These are phyloP conservation scores for Gliomastix tumulicola DNA, from an alignment of 2,329 filamentous ascomycete species.

Conservation along the genomic window DNA sequence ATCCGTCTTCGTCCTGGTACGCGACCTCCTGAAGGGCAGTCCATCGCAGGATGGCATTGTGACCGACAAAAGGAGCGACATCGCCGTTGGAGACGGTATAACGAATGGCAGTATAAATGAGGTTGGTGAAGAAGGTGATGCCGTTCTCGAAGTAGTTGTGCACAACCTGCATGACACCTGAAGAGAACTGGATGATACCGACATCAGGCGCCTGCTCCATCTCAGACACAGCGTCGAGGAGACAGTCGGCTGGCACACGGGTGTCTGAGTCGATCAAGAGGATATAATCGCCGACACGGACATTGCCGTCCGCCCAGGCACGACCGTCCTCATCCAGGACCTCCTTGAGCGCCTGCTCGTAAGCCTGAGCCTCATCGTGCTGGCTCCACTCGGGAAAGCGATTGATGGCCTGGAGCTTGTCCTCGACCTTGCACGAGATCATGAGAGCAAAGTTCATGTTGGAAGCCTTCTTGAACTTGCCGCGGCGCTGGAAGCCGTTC, in stretches of 20 bases:
- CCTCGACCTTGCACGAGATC: conserved; percentile 64
- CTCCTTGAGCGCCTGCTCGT: conserved; percentile 57
- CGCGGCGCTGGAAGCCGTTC: conserved; percentile 54
- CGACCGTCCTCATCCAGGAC: conserved; percentile 61
- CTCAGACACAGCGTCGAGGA: conserved; percentile 73
- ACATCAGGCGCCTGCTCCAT: conserved; percentile 77
- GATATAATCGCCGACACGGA: conserved; percentile 80
- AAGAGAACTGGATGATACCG: conserved; percentile 71
- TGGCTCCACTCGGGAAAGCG: conserved; percentile 60
- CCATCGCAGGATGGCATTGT: conserved; percentile 73
- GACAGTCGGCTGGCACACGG: conserved; percentile 68
- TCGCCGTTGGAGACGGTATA: conserved; percentile 74
- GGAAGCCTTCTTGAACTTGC: conserved; percentile 65
- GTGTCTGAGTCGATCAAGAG: conserved; percentile 70
- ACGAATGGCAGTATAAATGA: conserved; percentile 70
- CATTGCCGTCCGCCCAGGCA: conserved; percentile 78
- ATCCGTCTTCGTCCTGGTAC: conserved; percentile 61
- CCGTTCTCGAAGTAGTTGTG: conserved; percentile 66
- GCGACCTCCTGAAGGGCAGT: conserved; percentile 67
- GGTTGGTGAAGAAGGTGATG: conserved; percentile 65
- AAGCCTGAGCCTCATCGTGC: conserved; percentile 59
- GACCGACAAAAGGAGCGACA: conserved; percentile 73
- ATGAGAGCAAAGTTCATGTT: conserved; percentile 69
- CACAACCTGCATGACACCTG: conserved; percentile 73
- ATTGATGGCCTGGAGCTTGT: conserved; percentile 52